Base-by-base conservation (phyloP, 163 green algal genomes). In the Scenedesmus sp. region DNA sequence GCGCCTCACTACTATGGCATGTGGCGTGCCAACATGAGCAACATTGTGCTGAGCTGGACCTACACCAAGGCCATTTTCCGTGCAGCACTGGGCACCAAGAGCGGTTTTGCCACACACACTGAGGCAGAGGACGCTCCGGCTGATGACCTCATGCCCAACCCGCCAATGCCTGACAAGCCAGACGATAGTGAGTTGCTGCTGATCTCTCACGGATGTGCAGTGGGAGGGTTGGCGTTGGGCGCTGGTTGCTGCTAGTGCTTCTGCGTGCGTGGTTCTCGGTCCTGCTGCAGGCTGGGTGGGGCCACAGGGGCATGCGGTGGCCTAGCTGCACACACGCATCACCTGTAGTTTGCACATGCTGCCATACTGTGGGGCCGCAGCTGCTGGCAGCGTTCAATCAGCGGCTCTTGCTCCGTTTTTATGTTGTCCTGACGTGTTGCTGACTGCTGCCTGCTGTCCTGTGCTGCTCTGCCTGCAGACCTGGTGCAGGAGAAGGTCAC, bases 11-110 rank as follows among this genome's bases (percentile, higher is more conserved):
- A 59, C 57, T 89, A 82, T 52, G 85, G 85, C 66, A 89, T 89
- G 85, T 89, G 85, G 85, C 85, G 85, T 4, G 85, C 85, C 62
- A 89, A 89, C 85, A 89, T 89, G 64, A 89, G 85, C 85, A 89
- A 89, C 66, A 56, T 89, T 12, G 15, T 89, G 85, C 66, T 89
- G n/a, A 66, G 34, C 46, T 89, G 85, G 85, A 89, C 85, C 26
- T 89, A 89, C 52, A 79, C 56, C n/a, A 89, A 89, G 57, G 85
- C 85, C 85, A 89, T 89, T 13, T 16, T 18, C 8, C 57, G 85
- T 4, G 85, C 85, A 62, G 46, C 18, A 4, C 9, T 89, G 34
- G 34, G 23, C 34, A 89, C 18, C 3, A 89, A 89, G 85, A 66
- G 34, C 52, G 56, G 23, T 3, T 89, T 89, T 89, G 85, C 85